phyloP scores from a whole-genome alignment of 23 red algal species.

The Rhodosorus marinus region DNA sequence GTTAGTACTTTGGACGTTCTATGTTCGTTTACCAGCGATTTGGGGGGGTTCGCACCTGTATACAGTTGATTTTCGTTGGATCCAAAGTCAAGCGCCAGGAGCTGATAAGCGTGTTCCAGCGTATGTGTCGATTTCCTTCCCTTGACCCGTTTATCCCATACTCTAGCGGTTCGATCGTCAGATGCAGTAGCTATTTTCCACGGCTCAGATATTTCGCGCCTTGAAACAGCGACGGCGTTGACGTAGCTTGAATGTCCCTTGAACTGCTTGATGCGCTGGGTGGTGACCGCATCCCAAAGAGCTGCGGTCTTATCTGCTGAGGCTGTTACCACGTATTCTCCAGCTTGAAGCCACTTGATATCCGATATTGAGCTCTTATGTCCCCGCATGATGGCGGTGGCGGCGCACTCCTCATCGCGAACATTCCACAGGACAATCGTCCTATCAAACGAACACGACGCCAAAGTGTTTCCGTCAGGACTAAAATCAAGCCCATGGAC shows the following conservation, averaged over 20 bases:
- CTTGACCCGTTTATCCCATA: conserved; percentile 5
- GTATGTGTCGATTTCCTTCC: background rate
- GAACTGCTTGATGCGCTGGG: background rate
- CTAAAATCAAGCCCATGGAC: conserved; percentile 4
- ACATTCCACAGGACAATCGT: conserved; percentile 9
- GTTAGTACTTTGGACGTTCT: too few relatives aligned
- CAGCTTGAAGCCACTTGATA: background rate
- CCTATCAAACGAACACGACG: conserved; percentile 14
- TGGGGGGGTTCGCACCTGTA: too few relatives aligned
- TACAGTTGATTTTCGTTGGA: conserved; percentile 7
- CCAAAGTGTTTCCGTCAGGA: background rate
- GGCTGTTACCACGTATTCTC: background rate
- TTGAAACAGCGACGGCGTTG: conserved; percentile 4
- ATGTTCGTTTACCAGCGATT: too few relatives aligned
- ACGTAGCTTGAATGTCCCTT: conserved; percentile 5
- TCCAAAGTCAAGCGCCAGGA: conserved; percentile 6
- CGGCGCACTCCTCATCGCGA: background rate
- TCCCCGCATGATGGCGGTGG: background rate
- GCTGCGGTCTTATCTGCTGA: conserved; percentile 11
- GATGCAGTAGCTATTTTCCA: conserved; percentile 4
- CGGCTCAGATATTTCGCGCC: background rate
- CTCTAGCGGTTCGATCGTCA: conserved; percentile 2
- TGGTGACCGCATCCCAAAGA: conserved; percentile 5
- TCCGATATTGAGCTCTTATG: conserved; percentile 1
- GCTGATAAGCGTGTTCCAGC: background rate